Percentiles rank a stretch among this genome's conserved stretches.
These are phyloP conservation scores for Suhomyces prunicola DNA, from an alignment of 805 yeast species.

Conservation along the genomic window DNA sequence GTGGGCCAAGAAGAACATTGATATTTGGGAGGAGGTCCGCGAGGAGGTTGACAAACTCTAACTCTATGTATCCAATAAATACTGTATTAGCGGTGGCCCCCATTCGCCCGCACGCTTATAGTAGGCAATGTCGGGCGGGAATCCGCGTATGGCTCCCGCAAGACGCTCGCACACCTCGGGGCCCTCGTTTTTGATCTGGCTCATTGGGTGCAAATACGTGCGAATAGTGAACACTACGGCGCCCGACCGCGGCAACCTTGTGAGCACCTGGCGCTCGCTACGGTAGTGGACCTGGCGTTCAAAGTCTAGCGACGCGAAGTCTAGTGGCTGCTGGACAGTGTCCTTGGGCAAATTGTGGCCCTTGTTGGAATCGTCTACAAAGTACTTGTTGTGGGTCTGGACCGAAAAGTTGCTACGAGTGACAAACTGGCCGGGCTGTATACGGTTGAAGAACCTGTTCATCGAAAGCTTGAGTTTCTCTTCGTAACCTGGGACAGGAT, in stretches of 20 bases:
- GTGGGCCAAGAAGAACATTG: conserved; percentile 68
- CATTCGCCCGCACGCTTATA: conserved; percentile 66
- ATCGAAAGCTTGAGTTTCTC: conserved; percentile 36
- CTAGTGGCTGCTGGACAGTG: conserved; percentile 21
- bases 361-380: conserved; percentile 38
- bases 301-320: conserved; percentile 33
- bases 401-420: conserved; percentile 40
- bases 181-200: conserved; percentile 29
- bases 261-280: conserved; percentile 41
- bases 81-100: conserved; percentile 57
- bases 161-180: conserved; percentile 47
- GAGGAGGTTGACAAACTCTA: conserved; percentile 29
- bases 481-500: conserved; percentile 43
- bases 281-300: conserved; percentile 38
- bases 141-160: conserved; percentile 59
- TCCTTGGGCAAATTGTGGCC: conserved; percentile 34
- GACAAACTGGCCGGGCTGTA: conserved; percentile 36
- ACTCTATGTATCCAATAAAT: conserved; percentile 3
- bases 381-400: conserved; percentile 34
- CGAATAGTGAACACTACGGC: conserved; percentile 42
- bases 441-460: conserved; percentile 38
- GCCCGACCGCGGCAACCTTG: conserved; percentile 35
- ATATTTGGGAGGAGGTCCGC: conserved; percentile 64
- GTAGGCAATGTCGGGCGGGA: conserved; percentile 54
- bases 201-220: conserved; percentile 38